phyloP scores from a whole-genome alignment of 2,329 filamentous ascomycete genomes.

The Fusarium sp. region DNA sequence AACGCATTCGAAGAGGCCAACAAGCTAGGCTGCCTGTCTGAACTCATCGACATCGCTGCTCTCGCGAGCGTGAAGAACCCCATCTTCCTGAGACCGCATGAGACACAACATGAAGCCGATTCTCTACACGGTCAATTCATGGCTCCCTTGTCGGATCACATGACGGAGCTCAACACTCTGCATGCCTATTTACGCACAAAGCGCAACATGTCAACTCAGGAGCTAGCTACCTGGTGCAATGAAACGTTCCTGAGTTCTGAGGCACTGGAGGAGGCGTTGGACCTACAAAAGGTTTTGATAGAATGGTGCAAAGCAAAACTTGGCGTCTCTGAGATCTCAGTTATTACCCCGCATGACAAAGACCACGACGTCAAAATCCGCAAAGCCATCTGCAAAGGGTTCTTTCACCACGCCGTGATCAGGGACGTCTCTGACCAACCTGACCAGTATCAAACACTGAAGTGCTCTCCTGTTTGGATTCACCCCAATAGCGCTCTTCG shows the following conservation, averaged over 20 bases:
- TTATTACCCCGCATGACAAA: neutral
- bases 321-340: neutral
- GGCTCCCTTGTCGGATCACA: neutral
- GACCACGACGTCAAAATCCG: neutral
- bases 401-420: neutral
- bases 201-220: neutral
- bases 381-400: neutral
- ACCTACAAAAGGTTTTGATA: neutral
- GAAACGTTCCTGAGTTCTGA: neutral
- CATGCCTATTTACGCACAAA: neutral
- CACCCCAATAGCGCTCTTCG: neutral
- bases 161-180: neutral
- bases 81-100: neutral
- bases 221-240: neutral
- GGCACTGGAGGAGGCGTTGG: neutral
- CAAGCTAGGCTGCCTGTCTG: neutral
- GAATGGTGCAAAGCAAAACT: neutral
- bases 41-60: neutral
- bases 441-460: neutral
- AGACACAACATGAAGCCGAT: neutral
- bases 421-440: neutral
- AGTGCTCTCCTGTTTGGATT: neutral
- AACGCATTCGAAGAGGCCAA: neutral
- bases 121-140: neutral
- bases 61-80: neutral